Evolutionary conservation across 768 basidiomycete genomes (phyloP).

Genomic region (Mycena sanguinolenta): DNA sequence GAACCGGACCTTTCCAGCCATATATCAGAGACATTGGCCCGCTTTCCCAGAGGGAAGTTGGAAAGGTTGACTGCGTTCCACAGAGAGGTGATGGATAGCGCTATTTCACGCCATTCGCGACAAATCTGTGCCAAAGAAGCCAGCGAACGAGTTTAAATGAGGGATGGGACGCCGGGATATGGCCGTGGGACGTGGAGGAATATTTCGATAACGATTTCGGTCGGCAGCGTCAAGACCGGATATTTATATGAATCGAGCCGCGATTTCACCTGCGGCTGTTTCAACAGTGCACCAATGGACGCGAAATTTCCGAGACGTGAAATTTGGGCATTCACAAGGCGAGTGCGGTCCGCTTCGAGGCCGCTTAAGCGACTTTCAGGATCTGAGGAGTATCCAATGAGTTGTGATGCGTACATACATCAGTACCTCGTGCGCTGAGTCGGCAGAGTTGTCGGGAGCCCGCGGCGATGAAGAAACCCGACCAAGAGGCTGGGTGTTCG

Average conservation of each 20-base stretch:
- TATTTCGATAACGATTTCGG: not conserved
- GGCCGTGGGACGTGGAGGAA: not conserved
- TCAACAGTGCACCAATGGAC: not conserved
- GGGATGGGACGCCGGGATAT: not conserved
- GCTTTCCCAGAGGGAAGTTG: not conserved
- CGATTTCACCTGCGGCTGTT: not conserved
- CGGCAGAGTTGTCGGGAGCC: no score
- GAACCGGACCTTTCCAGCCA: not conserved
- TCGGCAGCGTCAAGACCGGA: not conserved
- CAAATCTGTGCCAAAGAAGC: not conserved
- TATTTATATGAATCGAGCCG: not conserved
- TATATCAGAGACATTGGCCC: not conserved
- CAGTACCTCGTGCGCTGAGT: no score
- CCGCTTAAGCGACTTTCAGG: not conserved
- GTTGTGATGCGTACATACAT: no score
- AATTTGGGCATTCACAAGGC: not conserved
- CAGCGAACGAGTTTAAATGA: not conserved
- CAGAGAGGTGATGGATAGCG: not conserved
- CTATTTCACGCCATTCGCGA: not conserved
- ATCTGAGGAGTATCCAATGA: no score
- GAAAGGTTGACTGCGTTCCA: not conserved
- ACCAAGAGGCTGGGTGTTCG: no score
- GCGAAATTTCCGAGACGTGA: not conserved
- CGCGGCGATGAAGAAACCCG: no score
- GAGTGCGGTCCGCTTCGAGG: not conserved